Evolutionary conservation across 2,329 filamentous ascomycete genomes (phyloP).

Genomic region (Metarhizium guizhouense): DNA sequence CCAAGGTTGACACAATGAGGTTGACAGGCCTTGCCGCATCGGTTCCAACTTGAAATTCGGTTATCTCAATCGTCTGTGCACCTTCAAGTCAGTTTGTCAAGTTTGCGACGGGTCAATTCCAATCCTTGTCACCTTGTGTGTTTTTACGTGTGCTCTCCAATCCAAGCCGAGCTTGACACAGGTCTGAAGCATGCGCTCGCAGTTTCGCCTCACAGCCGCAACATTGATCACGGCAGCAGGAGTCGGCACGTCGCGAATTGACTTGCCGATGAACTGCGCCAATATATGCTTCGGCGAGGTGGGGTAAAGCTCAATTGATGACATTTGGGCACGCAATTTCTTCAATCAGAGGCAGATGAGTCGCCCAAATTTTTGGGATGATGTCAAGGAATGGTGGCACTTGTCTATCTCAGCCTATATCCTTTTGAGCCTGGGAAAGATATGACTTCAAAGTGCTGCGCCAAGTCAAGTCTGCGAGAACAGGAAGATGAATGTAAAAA

Average conservation of each 20-base stretch:
- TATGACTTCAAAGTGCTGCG: too few species aligned
- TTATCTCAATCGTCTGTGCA: constrained; percentile 53
- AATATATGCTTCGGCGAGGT: constrained; percentile 15
- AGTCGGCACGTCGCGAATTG: constrained; percentile 49
- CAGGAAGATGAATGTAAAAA: background rate
- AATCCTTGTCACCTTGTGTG: constrained; percentile 55
- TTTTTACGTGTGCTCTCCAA: constrained; percentile 75
- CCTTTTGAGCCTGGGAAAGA: too few species aligned
- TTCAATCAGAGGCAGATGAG: background rate
- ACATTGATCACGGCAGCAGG: constrained; percentile 63
- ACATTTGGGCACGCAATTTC: constrained; percentile 7
- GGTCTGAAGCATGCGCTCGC: constrained; percentile 60
- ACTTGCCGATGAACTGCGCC: constrained; percentile 42
- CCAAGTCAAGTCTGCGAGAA: too few species aligned
- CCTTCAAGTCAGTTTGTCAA: constrained; percentile 7
- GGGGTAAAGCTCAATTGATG: constrained; percentile 14
- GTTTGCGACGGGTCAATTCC: background rate
- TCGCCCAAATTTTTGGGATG: too few species aligned
- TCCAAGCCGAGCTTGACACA: constrained; percentile 48
- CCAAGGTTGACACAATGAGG: constrained; percentile 65
- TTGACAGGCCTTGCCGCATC: constrained; percentile 38
- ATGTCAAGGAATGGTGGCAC: too few species aligned
- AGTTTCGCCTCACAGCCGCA: constrained; percentile 58
- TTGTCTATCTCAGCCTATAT: too few species aligned
- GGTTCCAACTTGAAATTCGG: constrained; percentile 60